Evolutionary conservation across 83 land plant genomes (phyloP), one percentile per base, ranked within the genome.

Genomic region (Picea abies): DNA sequence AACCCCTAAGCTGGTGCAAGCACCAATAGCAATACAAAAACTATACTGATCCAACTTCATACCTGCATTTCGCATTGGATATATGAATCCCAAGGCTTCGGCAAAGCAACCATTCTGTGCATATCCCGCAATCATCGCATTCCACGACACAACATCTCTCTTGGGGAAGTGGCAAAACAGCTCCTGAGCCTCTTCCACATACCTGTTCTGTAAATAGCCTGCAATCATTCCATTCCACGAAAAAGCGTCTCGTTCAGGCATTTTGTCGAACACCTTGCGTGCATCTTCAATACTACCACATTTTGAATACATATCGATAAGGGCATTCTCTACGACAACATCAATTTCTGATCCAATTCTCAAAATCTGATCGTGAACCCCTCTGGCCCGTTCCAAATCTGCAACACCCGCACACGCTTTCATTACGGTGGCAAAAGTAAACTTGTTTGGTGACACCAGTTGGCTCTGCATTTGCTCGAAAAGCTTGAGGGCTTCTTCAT

Each of bases 251-350:
- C 52, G 77, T 17, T 44, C 23, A 44, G 23, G 23, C 56, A 73
- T 41, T 41, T 2, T n/a, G 52, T 73, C 12, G 5, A 73, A 73
- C 69, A 83, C 22, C 11, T 39, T 5, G 17, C 81, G 73, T n/a
- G 81, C 90, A 17, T 68, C 68, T 5, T 82, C 41, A n/a, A 82
- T 9, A 17, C 47, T 62, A 8, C 85, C 85, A 63, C 78, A 81
- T 20, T 79, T 44, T 6, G 66, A 63, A 63, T 85, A 80, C 69
- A 82, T 81, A 11, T 79, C 76, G 60, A 88, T 49, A 52, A 78
- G 58, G 7, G 85, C 82, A 52, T 85, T 83, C 81, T 81, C 66
- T 14, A 83, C 60, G 35, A 76, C 68, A 62, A 78, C 75, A 79
- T 83, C 87, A 19, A 58, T 32, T 0, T 35, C 64, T 5, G 64